Percentiles rank a stretch among this genome's conserved stretches.
phyloP scores from a whole-genome alignment of 805 yeast species.

The Jamesozyma spencerorum region DNA sequence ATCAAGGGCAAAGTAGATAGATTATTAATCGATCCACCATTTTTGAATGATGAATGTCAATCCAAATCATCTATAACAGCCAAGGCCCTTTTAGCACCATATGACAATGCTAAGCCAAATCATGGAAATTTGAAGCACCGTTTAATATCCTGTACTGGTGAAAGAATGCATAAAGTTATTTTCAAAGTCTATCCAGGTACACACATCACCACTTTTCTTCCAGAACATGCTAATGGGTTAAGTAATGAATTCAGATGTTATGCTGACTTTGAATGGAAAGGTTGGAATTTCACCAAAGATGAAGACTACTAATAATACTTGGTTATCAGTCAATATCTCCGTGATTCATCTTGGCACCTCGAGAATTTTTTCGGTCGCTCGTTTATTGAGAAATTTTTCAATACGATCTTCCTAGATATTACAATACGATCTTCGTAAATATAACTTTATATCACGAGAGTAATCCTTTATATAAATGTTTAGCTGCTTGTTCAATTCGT shows the following conservation, averaged over 20 bases:
- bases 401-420: too few species aligned
- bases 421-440: too few species aligned
- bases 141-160: conserved; percentile 79
- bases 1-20: conserved; percentile 59
- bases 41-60: conserved; percentile 75
- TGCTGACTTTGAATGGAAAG: conserved; percentile 59
- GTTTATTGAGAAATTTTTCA: too few species aligned
- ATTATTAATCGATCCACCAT: conserved; percentile 80
- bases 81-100: conserved; percentile 40
- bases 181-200: conserved; percentile 54
- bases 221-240: conserved; percentile 77
- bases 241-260: conserved; percentile 85
- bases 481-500: too few species aligned
- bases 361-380: too few species aligned
- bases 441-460: too few species aligned
- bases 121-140: conserved; percentile 37
- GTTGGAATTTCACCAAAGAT: conserved; percentile 45
- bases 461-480: too few species aligned
- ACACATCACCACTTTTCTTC: conserved; percentile 54
- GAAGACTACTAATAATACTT: too few species aligned
- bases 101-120: conserved; percentile 32
- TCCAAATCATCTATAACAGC: conserved; percentile 60
- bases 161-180: conserved; percentile 67
- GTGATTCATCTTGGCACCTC: too few species aligned
- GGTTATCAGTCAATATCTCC: too few species aligned